Evolutionary conservation across 805 yeast species (phyloP), one percentile per base, ranked within the genome.

Genomic region (Lipomyces orientalis): DNA sequence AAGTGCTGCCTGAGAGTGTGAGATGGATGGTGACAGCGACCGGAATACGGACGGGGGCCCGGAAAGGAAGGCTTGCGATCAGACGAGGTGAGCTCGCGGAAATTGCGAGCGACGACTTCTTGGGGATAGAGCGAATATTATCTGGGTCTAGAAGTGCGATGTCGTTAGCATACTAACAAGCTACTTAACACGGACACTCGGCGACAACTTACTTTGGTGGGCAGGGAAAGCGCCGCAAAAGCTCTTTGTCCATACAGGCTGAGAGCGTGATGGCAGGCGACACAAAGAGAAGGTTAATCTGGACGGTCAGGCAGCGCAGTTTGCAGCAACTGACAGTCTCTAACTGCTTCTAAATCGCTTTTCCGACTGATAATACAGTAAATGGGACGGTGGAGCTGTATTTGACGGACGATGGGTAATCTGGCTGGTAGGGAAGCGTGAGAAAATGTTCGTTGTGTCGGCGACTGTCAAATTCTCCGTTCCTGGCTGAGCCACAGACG

Each of bases 201-300:
- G 54, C 8, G 54, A 25, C 52, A 12, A 66, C 72, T 12, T 31
- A 69, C 75, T 78, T 78, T 33, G 77, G 74, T 29, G 79, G 79
- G 70, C 78, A 77, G 66, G 78, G 73, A 70, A 76, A 76, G 62
- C 79, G 78, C 65, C 74, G 75, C 65, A 75, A 76, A 59, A 76
- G 71, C 77, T 78, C 78, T 76, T 74, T 76, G 75, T 78, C 74
- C 81, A 78, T 78, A 72, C 71, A 64, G 65, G 62, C 65, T 29
- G 58, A 58, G 33, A 35, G 46, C 39, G 49, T 22, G 59, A 35
- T 34, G 56, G 60, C 14, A n/a, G 31, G n/a, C 29, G 29, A 19
- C 49, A 43, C 49, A 19, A 43, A 6, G 49, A 43, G 4, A 37
- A 0, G 49, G 29, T 25, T 25, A 43, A 43, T 43, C 49, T 14